These are phyloP conservation scores for Pezicula rhizophila DNA, from an alignment of 2,329 filamentous ascomycete species.

Conservation along the genomic window DNA sequence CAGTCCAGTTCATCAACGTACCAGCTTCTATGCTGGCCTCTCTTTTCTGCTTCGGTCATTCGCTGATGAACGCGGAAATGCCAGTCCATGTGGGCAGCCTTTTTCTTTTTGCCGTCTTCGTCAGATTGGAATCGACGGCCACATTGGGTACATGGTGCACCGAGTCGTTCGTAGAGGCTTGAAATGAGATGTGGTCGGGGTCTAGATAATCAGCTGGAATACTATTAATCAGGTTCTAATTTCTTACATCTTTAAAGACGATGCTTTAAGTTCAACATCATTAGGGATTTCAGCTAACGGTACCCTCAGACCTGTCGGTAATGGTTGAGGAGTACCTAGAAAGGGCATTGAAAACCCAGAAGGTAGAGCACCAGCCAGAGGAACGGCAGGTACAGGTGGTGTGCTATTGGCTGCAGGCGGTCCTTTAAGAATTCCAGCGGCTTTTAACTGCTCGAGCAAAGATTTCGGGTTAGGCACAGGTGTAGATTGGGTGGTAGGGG, in stretches of 20 bases:
- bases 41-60: slow-evolving; percentile 77
- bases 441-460: slow-evolving; percentile 61
- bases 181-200: slow-evolving; percentile 70
- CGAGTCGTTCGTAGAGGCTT: slow-evolving; percentile 71
- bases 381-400: slow-evolving; percentile 31
- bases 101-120: slow-evolving; percentile 74
- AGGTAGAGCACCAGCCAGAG: slow-evolving; percentile 36
- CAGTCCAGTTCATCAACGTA: slow-evolving; percentile 93
- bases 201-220: slow-evolving; percentile 34
- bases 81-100: slow-evolving; percentile 94
- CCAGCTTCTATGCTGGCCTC: slow-evolving; percentile 88
- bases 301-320: slow-evolving; percentile 11
- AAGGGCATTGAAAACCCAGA: slow-evolving; percentile 29
- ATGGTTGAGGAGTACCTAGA: slow-evolving; percentile 14
- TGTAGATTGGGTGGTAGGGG: slow-evolving; percentile 31
- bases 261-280: slow-evolving; percentile 55
- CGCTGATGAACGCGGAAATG: slow-evolving; percentile 92
- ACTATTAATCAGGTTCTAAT: not conserved
- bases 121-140: slow-evolving; percentile 78
- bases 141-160: slow-evolving; percentile 86
- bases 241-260: slow-evolving; percentile 68
- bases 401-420: slow-evolving; percentile 35
- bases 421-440: slow-evolving; percentile 57
- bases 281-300: slow-evolving; percentile 27
- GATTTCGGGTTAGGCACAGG: slow-evolving; percentile 37